phyloP scores from a whole-genome alignment of 768 basidiomycete genomes.

The Panaeolus papilionaceus region DNA sequence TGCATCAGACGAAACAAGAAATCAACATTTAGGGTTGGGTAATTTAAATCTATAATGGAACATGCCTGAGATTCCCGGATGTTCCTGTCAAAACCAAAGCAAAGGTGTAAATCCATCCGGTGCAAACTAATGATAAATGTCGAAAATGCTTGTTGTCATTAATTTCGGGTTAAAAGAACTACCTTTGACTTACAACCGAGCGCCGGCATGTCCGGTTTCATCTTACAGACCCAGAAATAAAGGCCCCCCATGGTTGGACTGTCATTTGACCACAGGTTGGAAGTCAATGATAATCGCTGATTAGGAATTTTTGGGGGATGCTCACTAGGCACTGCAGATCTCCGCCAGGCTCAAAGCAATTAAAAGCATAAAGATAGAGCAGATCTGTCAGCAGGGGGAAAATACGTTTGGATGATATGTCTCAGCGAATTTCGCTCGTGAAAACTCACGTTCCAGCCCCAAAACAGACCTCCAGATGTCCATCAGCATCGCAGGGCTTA shows the following conservation, averaged over 20 bases:
- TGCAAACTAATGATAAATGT: slow-evolving; percentile 37
- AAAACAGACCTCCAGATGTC: slow-evolving; percentile 47
- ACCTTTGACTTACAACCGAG: slow-evolving; percentile 51
- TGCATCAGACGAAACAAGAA: slow-evolving; percentile 23
- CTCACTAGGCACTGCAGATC: slow-evolving; percentile 64
- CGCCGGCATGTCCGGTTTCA: slow-evolving; percentile 59
- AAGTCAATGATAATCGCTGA: background rate
- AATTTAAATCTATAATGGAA: background rate
- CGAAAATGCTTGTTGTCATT: background rate
- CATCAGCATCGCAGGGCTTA: background rate
- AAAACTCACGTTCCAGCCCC: slow-evolving; percentile 62
- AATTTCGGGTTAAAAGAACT: slow-evolving; percentile 7
- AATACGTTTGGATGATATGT: background rate
- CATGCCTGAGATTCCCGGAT: slow-evolving; percentile 59
- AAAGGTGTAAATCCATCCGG: slow-evolving; percentile 66
- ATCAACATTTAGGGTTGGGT: background rate
- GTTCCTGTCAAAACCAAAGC: slow-evolving; percentile 67
- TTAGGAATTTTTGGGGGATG: slow-evolving; percentile 11
- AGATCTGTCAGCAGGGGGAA: slow-evolving; percentile 40
- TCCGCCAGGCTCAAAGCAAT: slow-evolving; percentile 63
- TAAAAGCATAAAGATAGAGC: slow-evolving; percentile 63
- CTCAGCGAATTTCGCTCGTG: background rate
- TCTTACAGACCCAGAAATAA: slow-evolving; percentile 69
- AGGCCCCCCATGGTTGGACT: slow-evolving; percentile 64
- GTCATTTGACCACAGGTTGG: slow-evolving; percentile 13